phyloP scores from a whole-genome alignment of 2,329 filamentous ascomycete species.

The Rutstroemia sp. region DNA sequence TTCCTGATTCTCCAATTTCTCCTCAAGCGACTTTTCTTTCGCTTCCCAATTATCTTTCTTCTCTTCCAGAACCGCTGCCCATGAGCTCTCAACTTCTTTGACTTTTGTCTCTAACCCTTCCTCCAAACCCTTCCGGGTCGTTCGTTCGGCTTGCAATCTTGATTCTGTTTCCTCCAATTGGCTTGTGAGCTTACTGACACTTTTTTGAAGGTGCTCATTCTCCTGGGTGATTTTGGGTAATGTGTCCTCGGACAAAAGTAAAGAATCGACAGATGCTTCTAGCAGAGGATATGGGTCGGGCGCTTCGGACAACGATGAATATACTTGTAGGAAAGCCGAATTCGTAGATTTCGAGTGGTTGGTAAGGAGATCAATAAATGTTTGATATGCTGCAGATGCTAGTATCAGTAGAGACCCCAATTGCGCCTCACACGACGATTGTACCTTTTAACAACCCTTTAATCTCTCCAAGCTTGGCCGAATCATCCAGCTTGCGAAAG shows the following conservation, averaged over 20 bases:
- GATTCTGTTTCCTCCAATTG: constrained; percentile 80
- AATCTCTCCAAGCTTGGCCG: constrained; percentile 77
- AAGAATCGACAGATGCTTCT: constrained; percentile 90
- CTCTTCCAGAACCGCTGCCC: constrained; percentile 83
- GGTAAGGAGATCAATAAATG: constrained; percentile 91
- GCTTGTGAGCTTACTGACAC: constrained; percentile 63
- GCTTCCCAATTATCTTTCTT: constrained; percentile 95
- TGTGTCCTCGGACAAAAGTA: constrained; percentile 86
- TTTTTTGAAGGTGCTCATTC: constrained; percentile 79
- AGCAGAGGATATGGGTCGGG: constrained; percentile 94
- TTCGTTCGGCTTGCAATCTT: constrained; percentile 70
- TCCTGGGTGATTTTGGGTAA: constrained; percentile 84
- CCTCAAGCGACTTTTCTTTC: constrained; percentile 83
- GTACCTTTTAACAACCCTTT: constrained; percentile 82
- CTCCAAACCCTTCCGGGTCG: constrained; percentile 66
- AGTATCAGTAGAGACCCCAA: not conserved
- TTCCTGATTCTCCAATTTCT: constrained; percentile 92
- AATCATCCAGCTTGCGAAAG: constrained; percentile 88
- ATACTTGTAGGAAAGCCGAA: constrained; percentile 85
- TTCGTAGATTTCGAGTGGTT: constrained; percentile 94
- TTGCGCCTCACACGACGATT: constrained; percentile 7
- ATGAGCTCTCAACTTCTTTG: constrained; percentile 84
- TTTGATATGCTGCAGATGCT: constrained; percentile 68
- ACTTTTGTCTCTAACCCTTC: constrained; percentile 69
- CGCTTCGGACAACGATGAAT: constrained; percentile 88